A percentile compares a stretch with the other conserved stretches of the same genome.
These are phyloP conservation scores for Kwoniella botswanensis DNA, from an alignment of 768 basidiomycete genomes.

Conservation along the genomic window DNA sequence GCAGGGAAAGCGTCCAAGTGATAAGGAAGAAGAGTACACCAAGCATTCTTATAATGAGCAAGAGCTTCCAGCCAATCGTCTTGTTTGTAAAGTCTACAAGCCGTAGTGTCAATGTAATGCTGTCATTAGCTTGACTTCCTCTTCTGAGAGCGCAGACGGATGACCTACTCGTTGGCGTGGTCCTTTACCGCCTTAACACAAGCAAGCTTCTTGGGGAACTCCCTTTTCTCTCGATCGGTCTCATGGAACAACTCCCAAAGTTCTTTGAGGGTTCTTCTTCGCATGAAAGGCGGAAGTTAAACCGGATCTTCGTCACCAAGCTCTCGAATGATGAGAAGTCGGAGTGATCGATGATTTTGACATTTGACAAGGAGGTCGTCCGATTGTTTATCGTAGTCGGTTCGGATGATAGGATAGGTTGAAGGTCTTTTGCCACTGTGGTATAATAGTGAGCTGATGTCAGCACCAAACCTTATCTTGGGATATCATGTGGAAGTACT, in stretches of 20 bases:
- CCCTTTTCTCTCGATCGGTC: not conserved
- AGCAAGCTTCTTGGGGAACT: not conserved
- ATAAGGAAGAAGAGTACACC: slow-evolving; percentile 7
- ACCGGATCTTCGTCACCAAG: not conserved
- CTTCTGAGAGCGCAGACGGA: too few species aligned
- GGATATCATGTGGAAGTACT: not conserved
- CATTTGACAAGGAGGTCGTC: not conserved
- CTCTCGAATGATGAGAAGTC: slow-evolving; percentile 4
- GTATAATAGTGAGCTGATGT: not conserved
- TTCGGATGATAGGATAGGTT: slow-evolving; percentile 1
- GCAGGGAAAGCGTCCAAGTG: slow-evolving; percentile 6
- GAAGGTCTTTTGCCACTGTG: not conserved
- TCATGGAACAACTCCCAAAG: not conserved
- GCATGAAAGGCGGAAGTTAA: not conserved
- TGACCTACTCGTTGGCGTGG: not conserved
- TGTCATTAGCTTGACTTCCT: too few species aligned
- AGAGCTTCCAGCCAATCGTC: not conserved
- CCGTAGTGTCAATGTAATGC: too few species aligned
- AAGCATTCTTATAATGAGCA: not conserved
- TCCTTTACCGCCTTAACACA: not conserved
- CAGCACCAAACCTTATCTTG: not conserved
- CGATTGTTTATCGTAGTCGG: not conserved
- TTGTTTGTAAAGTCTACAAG: not conserved
- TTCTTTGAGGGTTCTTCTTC: not conserved
- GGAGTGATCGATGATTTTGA: slow-evolving; percentile 4